phyloP scores from a whole-genome alignment of 345 rosid genomes.

The Eucalyptus lansdowneana region DNA sequence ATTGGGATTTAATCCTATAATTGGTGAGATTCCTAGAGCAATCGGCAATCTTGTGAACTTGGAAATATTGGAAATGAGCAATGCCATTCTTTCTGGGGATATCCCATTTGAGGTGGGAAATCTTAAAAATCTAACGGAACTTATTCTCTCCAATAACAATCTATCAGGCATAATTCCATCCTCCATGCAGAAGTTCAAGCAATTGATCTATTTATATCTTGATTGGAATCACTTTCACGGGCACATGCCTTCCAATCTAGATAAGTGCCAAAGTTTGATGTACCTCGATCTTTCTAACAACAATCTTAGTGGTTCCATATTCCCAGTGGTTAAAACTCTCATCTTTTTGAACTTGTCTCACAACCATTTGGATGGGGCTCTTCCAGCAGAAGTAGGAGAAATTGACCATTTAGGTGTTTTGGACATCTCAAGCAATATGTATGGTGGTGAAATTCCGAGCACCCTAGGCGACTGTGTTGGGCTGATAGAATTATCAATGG shows the following conservation, averaged over 20 bases:
- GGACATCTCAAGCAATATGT: constrained; percentile 7
- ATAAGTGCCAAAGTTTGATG: not conserved
- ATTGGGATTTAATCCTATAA: not conserved
- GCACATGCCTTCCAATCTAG: constrained; percentile 4
- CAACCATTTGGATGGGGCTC: constrained; percentile 1
- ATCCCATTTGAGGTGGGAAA: constrained; percentile 5
- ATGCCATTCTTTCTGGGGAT: not conserved
- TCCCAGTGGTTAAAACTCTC: not conserved
- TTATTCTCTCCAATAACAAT: not conserved
- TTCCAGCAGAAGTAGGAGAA: constrained; percentile 1
- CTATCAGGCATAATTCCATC: constrained; percentile 4
- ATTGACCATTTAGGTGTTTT: not conserved
- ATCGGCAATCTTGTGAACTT: not conserved
- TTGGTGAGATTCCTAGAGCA: not conserved
- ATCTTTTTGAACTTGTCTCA: not conserved
- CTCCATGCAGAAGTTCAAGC: constrained; percentile 3
- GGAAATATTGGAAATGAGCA: not conserved
- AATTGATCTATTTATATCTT: not conserved
- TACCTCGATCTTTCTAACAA: not conserved
- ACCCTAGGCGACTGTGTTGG: not conserved
- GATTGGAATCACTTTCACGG: constrained; percentile 1
- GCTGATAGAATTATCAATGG: not conserved
- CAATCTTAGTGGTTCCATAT: constrained; percentile 10
- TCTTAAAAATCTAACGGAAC: not conserved
- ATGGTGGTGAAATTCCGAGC: constrained; percentile 6